phyloP scores from a whole-genome alignment of 176 grass and related monocot genomes.

The Phragmites australis region DNA sequence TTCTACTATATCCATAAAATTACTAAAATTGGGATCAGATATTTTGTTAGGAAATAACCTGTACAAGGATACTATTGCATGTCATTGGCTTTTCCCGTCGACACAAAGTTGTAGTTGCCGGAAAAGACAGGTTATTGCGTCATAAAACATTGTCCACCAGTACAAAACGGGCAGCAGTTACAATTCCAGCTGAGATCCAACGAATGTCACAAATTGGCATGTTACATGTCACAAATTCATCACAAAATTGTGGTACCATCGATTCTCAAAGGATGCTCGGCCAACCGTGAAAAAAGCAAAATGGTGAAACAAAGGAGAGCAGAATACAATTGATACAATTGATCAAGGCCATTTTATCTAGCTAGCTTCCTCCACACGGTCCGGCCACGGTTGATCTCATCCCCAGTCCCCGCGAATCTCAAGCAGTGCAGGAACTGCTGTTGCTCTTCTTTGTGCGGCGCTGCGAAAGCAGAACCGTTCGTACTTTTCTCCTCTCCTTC shows the following conservation, averaged over 20 bases:
- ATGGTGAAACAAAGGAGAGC: slow-evolving; percentile 16
- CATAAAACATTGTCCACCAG: neutral
- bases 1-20: neutral
- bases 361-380: slow-evolving; percentile 86
- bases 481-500: slow-evolving; percentile 42
- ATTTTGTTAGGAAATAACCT: neutral
- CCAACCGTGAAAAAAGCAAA: slow-evolving; percentile 1
- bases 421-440: slow-evolving; percentile 79
- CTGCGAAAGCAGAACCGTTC: slow-evolving; percentile 55
- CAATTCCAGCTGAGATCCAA: slow-evolving; percentile 5
- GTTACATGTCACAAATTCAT: slow-evolving; percentile 8
- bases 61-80: neutral
- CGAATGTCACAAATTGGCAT: slow-evolving; percentile 19
- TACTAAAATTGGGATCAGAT: neutral
- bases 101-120: neutral
- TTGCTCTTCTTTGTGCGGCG: slow-evolving; percentile 40
- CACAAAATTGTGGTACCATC: slow-evolving; percentile 50
- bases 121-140: slow-evolving; percentile 23
- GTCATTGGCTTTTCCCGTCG: neutral
- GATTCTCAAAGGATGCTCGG: slow-evolving; percentile 1
- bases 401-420: slow-evolving; percentile 61
- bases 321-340: slow-evolving; percentile 10
- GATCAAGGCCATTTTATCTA: slow-evolving; percentile 41
- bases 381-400: slow-evolving; percentile 89
- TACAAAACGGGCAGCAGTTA: slow-evolving; percentile 17